These are phyloP conservation scores for Leccinum aurantiacum DNA, from an alignment of 768 basidiomycete genomes.

Conservation along the genomic window DNA sequence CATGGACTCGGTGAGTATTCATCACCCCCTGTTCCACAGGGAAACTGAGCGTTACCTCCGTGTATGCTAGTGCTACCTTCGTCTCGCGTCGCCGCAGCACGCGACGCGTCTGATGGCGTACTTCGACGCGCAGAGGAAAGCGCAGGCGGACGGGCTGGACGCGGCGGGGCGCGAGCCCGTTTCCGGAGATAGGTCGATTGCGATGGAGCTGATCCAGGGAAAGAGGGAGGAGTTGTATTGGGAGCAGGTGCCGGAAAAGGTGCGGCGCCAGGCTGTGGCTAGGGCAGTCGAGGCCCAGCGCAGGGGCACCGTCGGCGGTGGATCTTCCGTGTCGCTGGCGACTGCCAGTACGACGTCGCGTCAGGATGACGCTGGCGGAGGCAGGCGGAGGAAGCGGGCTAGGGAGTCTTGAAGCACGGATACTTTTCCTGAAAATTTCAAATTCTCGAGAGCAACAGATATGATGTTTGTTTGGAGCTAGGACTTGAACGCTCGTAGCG, in stretches of 20 bases:
- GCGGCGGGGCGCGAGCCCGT: slow-evolving; percentile 38
- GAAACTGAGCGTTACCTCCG: background rate
- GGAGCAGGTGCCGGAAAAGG: slow-evolving; percentile 76
- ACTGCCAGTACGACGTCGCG: background rate
- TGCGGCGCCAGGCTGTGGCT: slow-evolving; percentile 59
- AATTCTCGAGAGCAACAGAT: background rate
- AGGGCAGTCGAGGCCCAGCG: slow-evolving; percentile 33
- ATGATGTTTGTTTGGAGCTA: too few species aligned
- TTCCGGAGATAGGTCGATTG: slow-evolving; percentile 33
- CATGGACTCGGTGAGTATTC: slow-evolving; percentile 57
- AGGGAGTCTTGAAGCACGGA: slow-evolving; percentile 6
- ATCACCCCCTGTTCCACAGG: background rate
- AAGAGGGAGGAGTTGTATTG: slow-evolving; percentile 72
- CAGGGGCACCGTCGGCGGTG: background rate
- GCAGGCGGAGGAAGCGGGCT: slow-evolving; percentile 19
- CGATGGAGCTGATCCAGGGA: slow-evolving; percentile 58
- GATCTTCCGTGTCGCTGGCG: background rate
- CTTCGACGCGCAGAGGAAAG: slow-evolving; percentile 38
- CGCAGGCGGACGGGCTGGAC: slow-evolving; percentile 58
- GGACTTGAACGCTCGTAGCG: too few species aligned
- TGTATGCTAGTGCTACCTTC: slow-evolving; percentile 65
- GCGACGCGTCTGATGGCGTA: slow-evolving; percentile 45
- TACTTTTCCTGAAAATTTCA: background rate
- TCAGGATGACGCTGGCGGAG: background rate
- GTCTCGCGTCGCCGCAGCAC: slow-evolving; percentile 54